A percentile compares a stretch with the other conserved stretches of the same genome.
These are phyloP conservation scores for Penicillium silybi DNA, from an alignment of 495 filamentous ascomycete species.

Conservation along the genomic window DNA sequence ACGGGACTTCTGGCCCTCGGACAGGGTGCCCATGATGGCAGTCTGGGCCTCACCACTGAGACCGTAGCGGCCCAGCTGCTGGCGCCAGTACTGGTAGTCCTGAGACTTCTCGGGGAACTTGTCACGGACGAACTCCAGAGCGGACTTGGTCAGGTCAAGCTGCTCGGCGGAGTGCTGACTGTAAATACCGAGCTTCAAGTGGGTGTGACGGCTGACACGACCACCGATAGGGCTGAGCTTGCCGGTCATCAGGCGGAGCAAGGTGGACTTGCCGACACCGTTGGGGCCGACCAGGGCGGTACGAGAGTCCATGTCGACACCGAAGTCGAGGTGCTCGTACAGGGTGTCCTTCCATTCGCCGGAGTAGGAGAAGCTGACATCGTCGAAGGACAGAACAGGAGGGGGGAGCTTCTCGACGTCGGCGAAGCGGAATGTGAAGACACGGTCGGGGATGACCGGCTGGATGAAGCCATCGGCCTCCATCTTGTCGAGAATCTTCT, in stretches of 20 bases:
- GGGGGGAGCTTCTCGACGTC: conserved; percentile 98
- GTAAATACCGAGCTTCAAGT: conserved; percentile 97
- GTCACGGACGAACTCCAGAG: conserved; percentile 95
- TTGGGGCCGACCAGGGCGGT: conserved; percentile 97
- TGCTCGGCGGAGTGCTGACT: conserved; percentile 97
- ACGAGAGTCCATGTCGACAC: conserved; percentile 99
- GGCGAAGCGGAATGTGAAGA: conserved; percentile 98
- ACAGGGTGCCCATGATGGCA: conserved; percentile 94
- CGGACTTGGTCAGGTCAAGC: conserved; percentile 95
- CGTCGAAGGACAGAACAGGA: conserved; percentile 92
- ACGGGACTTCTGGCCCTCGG: conserved; percentile 94
- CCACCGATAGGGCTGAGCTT: conserved; percentile 84
- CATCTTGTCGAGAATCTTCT: conserved; percentile 99
- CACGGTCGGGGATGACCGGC: conserved; percentile 75
- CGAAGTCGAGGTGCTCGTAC: conserved; percentile 93
- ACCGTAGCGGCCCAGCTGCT: conserved; percentile 93
- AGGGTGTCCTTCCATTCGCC: conserved; percentile 85
- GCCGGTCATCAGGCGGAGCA: conserved; percentile 95
- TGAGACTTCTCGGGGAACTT: conserved; percentile 85
- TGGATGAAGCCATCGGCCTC: conserved; percentile 98
- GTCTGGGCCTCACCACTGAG: conserved; percentile 90
- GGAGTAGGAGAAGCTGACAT: conserved; percentile 97
- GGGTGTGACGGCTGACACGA: conserved; percentile 83
- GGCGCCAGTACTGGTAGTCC: conserved; percentile 99
- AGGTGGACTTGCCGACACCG: conserved; percentile 99